Evolutionary conservation across 495 filamentous ascomycete genomes (phyloP).

Genomic region (Neurospora discreta): DNA sequence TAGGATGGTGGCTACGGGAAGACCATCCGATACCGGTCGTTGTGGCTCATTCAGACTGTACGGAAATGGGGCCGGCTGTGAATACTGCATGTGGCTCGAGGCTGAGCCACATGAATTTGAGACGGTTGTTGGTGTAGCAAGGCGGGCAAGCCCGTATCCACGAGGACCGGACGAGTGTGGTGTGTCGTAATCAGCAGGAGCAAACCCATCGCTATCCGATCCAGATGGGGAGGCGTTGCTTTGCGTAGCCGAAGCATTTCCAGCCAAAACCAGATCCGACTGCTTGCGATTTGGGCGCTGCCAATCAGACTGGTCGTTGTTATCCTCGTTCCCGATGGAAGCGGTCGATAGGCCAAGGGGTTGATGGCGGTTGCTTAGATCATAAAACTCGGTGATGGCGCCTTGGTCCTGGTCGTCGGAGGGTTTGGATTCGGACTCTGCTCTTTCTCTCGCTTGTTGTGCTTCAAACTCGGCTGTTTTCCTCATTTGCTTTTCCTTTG

Average conservation of each 20-base stretch:
- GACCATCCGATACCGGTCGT: background rate
- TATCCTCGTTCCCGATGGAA: slow-evolving; percentile 18
- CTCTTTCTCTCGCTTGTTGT: slow-evolving; percentile 44
- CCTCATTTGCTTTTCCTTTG: slow-evolving; percentile 70
- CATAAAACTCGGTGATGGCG: slow-evolving; percentile 17
- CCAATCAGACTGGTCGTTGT: slow-evolving; percentile 12
- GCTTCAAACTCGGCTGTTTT: slow-evolving; percentile 55
- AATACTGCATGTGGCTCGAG: slow-evolving; percentile 8
- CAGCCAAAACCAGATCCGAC: background rate
- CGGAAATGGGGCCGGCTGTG: slow-evolving; percentile 6
- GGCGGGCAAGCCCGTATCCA: background rate
- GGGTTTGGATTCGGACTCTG: slow-evolving; percentile 24
- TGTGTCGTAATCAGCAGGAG: slow-evolving; percentile 7
- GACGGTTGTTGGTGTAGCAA: background rate
- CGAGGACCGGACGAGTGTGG: slow-evolving; percentile 1
- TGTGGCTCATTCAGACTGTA: slow-evolving; percentile 2
- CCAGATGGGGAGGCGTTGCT: slow-evolving; percentile 5
- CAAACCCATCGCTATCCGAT: slow-evolving; percentile 11
- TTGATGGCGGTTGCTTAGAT: slow-evolving; percentile 20
- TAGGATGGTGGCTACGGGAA: slow-evolving; percentile 1
- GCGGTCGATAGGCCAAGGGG: slow-evolving; percentile 26
- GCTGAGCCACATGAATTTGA: slow-evolving; percentile 2
- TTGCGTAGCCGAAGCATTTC: background rate
- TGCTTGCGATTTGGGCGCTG: slow-evolving; percentile 1
- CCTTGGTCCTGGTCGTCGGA: slow-evolving; percentile 21